Evolutionary conservation across 2,329 filamentous ascomycete genomes (phyloP).

Genomic region (Grosmannia penicillata): DNA sequence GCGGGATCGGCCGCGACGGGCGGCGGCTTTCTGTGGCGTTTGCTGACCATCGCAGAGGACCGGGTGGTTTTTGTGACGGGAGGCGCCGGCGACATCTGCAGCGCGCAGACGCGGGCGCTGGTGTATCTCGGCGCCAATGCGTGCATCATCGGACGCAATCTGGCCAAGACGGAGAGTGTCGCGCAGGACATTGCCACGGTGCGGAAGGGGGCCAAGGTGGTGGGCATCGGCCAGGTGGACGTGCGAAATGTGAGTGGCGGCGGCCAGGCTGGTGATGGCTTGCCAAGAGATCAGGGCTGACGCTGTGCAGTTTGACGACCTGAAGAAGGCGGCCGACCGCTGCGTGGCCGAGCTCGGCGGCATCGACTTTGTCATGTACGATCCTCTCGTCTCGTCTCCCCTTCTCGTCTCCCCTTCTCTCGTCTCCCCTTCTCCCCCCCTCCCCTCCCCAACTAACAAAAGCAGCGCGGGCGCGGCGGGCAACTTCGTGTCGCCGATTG

Average conservation of each 20-base stretch:
- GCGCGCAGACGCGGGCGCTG: slow-evolving; percentile 79
- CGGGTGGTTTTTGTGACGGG: slow-evolving; percentile 94
- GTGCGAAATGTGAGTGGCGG: slow-evolving; percentile 49
- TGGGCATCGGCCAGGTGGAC: slow-evolving; percentile 69
- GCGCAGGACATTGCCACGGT: slow-evolving; percentile 73
- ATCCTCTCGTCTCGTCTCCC: background rate
- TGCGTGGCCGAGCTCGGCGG: slow-evolving; percentile 72
- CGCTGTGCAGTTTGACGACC: slow-evolving; percentile 34
- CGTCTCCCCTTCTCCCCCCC: background rate
- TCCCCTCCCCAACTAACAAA: background rate
- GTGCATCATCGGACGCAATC: slow-evolving; percentile 82
- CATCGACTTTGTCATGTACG: slow-evolving; percentile 86
- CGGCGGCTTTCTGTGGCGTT: background rate
- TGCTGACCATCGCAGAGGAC: slow-evolving; percentile 37
- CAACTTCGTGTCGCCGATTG: slow-evolving; percentile 83
- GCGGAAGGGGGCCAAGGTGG: slow-evolving; percentile 64
- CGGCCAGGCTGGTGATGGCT: background rate
- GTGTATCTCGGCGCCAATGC: slow-evolving; percentile 86
- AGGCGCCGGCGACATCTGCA: slow-evolving; percentile 86
- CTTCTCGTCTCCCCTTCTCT: background rate
- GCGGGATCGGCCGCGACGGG: too few species aligned
- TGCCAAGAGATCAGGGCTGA: background rate
- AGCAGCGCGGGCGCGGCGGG: slow-evolving; percentile 78
- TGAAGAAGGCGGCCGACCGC: slow-evolving; percentile 60
- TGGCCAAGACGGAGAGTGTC: slow-evolving; percentile 69